Evolutionary conservation across 345 rosid genomes (phyloP).

Genomic region (Firmiana major): DNA sequence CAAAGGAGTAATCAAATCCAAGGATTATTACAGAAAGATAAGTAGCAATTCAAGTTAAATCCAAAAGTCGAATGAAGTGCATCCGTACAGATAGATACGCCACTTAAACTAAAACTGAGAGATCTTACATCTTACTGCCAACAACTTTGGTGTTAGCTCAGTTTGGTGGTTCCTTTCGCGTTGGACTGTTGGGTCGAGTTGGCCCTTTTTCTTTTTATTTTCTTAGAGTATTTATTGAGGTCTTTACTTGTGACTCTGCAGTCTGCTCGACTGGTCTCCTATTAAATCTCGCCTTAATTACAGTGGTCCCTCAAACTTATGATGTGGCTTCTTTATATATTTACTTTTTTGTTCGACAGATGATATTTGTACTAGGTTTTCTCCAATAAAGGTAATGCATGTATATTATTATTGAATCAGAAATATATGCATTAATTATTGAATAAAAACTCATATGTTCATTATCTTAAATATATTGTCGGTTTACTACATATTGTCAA

Average conservation of each 20-base stretch:
- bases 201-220: background rate
- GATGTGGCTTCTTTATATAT: background rate
- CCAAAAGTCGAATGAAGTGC: background rate
- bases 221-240: background rate
- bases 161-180: background rate
- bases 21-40: background rate
- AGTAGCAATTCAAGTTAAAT: background rate
- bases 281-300: background rate
- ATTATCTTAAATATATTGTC: too few relatives aligned
- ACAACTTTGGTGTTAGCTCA: background rate
- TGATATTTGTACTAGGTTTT: too few relatives aligned
- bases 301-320: background rate
- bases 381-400: too few relatives aligned
- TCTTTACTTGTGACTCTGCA: background rate
- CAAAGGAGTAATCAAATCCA: background rate
- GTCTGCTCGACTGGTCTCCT: background rate
- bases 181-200: background rate
- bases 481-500: too few relatives aligned
- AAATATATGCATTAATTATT: too few relatives aligned
- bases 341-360: too few relatives aligned
- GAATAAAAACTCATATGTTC: too few relatives aligned
- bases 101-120: background rate
- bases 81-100: background rate
- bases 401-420: too few relatives aligned
- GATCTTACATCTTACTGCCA: background rate